Conservation (phyloP, 805 yeast species). For the Metschnikowia matae region DNA sequence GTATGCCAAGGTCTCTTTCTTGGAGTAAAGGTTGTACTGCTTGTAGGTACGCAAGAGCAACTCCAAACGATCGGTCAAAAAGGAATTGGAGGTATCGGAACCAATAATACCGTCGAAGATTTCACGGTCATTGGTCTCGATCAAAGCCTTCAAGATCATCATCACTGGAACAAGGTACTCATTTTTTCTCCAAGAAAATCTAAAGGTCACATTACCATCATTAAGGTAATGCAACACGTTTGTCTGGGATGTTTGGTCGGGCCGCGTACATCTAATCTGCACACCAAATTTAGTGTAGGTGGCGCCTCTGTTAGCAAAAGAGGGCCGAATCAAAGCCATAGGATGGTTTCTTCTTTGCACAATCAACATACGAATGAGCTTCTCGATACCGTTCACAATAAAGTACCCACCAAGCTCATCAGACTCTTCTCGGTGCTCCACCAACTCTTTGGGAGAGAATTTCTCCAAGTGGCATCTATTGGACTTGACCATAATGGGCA, state of each 20-base stretch:
- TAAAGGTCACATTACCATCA: constrained; percentile 94
- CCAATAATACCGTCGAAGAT: constrained; percentile 96
- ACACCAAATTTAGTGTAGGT: constrained; percentile 86
- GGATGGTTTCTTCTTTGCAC: constrained; percentile 98
- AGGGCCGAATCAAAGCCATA: constrained; percentile 94
- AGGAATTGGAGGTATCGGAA: constrained; percentile 78
- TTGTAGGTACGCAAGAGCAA: constrained; percentile 85
- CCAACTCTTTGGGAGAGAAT: constrained; percentile 77
- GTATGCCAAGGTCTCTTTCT: constrained; percentile 87
- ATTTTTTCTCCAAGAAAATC: constrained; percentile 96
- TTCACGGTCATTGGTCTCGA: constrained; percentile 89
- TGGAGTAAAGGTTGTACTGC: constrained; percentile 69
- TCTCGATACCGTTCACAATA: constrained; percentile 94
- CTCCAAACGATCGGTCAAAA: constrained; percentile 97
- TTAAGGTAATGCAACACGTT: constrained; percentile 93
- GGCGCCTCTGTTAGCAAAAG: constrained; percentile 91
- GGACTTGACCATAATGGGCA: constrained; percentile 87
- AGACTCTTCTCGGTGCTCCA: constrained; percentile 76
- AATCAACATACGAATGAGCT: constrained; percentile 92
- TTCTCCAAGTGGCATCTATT: constrained; percentile 89
- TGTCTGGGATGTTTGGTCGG: constrained; percentile 96
- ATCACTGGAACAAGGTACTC: constrained; percentile 91
- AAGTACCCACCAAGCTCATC: constrained; percentile 98
- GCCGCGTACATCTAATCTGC: constrained; percentile 89
- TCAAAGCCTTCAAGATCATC: constrained; percentile 86